Evolutionary conservation across 768 basidiomycete species (phyloP).

Genomic region (Coprinopsis strossmayeri): DNA sequence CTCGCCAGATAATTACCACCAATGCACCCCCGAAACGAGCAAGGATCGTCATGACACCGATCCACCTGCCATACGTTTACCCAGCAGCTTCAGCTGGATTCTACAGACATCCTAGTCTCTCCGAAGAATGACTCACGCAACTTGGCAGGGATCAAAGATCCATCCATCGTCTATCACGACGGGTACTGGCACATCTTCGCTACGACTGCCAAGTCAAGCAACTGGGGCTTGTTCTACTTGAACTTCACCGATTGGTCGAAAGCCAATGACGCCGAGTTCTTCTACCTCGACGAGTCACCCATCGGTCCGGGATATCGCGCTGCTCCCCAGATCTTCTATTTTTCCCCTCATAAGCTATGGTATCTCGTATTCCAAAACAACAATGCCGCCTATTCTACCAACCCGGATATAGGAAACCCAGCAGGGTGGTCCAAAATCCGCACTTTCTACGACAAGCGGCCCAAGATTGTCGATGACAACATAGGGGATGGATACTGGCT

Average conservation of each 20-base stretch:
- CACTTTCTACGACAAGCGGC: slow-evolving; percentile 12
- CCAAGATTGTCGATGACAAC: slow-evolving; percentile 11
- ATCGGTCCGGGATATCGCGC: slow-evolving; percentile 16
- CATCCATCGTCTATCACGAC: slow-evolving; percentile 14
- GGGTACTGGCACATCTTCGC: slow-evolving; percentile 16
- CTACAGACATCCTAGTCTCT: slow-evolving; percentile 7
- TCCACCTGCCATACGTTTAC: not conserved
- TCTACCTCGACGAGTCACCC: slow-evolving; percentile 13
- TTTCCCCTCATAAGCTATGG: slow-evolving; percentile 16
- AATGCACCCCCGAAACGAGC: not conserved
- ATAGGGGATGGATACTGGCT: slow-evolving; percentile 16
- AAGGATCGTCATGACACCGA: not conserved
- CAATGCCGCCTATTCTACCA: slow-evolving; percentile 16
- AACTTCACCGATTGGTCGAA: slow-evolving; percentile 15
- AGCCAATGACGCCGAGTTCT: slow-evolving; percentile 6
- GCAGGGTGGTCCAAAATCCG: slow-evolving; percentile 13
- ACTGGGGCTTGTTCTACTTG: slow-evolving; percentile 13
- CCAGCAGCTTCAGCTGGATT: slow-evolving; percentile 14
- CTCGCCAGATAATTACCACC: not conserved
- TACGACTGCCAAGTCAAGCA: slow-evolving; percentile 9
- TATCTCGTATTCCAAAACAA: slow-evolving; percentile 16
- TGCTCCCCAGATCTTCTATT: slow-evolving; percentile 16
- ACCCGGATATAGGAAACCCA: slow-evolving; percentile 13
- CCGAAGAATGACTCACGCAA: slow-evolving; percentile 12
- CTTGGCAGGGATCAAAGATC: slow-evolving; percentile 15